phyloP scores from a whole-genome alignment of 148 eudicot genomes.

The Tetragonia tetragonoides region DNA sequence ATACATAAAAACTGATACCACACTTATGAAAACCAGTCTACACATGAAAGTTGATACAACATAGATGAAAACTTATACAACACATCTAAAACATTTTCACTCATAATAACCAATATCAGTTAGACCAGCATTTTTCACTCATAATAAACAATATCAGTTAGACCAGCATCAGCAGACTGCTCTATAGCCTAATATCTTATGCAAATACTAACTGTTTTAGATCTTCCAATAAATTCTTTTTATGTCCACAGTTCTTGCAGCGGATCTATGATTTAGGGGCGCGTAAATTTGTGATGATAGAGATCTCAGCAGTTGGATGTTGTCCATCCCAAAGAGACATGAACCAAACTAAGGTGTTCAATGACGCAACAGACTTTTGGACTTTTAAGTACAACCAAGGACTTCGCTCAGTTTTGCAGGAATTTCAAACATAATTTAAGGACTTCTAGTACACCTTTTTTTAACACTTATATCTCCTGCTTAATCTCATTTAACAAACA shows the following conservation, averaged over 20 bases:
- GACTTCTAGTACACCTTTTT: slow-evolving; percentile 47
- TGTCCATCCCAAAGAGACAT: slow-evolving; percentile 55
- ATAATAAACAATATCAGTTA: no score
- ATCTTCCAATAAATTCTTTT: neutral
- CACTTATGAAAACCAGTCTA: no score
- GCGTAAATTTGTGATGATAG: slow-evolving; percentile 52
- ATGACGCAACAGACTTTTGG: no score
- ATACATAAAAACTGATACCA: no score
- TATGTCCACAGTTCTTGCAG: slow-evolving; percentile 25
- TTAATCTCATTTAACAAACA: slow-evolving; percentile 47
- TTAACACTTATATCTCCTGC: slow-evolving; percentile 50
- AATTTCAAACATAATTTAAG: slow-evolving; percentile 34
- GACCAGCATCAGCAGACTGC: no score
- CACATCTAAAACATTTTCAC: no score
- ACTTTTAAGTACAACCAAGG: slow-evolving; percentile 55
- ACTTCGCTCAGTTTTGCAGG: slow-evolving; percentile 39
- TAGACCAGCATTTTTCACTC: no score
- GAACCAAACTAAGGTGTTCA: slow-evolving; percentile 44
- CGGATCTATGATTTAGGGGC: slow-evolving; percentile 52
- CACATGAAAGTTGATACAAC: no score
- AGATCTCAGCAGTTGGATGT: slow-evolving; percentile 61
- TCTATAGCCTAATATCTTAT: no score
- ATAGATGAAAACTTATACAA: no score
- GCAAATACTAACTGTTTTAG: no score
- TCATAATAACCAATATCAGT: no score